phyloP scores from a whole-genome alignment of 225 moss, liverwort and hornwort genomes.

The Pseudoscleropodium purum region DNA sequence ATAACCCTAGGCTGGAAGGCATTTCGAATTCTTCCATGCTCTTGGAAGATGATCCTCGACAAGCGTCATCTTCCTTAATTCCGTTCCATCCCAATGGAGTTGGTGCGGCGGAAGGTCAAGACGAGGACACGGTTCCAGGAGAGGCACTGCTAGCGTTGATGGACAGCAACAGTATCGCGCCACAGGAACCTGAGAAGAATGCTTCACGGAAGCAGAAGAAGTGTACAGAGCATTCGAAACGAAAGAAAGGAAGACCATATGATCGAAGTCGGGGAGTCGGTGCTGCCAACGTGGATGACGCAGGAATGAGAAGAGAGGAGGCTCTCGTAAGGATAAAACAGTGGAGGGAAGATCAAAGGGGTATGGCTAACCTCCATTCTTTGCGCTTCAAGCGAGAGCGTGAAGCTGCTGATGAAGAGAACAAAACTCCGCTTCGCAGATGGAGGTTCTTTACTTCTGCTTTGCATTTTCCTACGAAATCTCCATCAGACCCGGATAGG shows the following conservation, averaged over 20 bases:
- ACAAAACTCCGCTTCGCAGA: conserved; percentile 32
- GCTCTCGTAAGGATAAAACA: conserved; percentile 58
- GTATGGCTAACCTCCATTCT: conserved; percentile 47
- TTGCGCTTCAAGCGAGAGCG: conserved; percentile 55
- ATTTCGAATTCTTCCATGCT: neutral
- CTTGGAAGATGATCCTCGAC: conserved; percentile 20
- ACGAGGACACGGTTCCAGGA: neutral
- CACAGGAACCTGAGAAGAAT: conserved; percentile 1
- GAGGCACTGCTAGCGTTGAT: conserved; percentile 6
- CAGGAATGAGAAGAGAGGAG: conserved; percentile 51
- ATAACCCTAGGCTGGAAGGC: neutral
- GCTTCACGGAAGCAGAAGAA: conserved; percentile 7
- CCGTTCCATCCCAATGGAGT: neutral
- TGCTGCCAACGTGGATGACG: conserved; percentile 24
- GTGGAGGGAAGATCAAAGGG: conserved; percentile 59
- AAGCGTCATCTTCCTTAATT: neutral
- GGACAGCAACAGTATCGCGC: neutral
- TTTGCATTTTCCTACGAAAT: conserved; percentile 38
- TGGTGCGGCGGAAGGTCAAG: neutral
- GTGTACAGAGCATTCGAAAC: conserved; percentile 20
- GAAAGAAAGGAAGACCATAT: conserved; percentile 87
- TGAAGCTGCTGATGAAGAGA: conserved; percentile 35
- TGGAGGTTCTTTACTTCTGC: conserved; percentile 53
- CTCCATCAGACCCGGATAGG: conserved; percentile 13
- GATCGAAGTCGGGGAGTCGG: conserved; percentile 61